phyloP scores from a whole-genome alignment of 768 basidiomycete species.

The Trichaptum fuscoviolaceum region DNA sequence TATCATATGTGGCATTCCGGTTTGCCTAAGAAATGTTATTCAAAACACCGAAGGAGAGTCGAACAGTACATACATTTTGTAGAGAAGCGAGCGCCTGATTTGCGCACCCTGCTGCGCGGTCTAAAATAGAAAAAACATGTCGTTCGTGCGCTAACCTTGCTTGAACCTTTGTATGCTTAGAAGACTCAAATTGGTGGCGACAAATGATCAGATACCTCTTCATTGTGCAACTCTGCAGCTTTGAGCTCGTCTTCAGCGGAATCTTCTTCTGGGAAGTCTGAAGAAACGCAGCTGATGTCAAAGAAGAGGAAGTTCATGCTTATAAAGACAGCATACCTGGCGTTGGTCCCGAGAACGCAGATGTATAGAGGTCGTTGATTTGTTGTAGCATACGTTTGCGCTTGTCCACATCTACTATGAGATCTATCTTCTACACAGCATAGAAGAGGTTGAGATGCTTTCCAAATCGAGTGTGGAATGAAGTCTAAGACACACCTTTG shows the following conservation, averaged over 20 bases:
- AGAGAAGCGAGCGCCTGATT: not conserved
- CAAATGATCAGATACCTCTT: not conserved
- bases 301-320: not conserved
- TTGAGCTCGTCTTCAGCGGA: not conserved
- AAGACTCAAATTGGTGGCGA: not conserved
- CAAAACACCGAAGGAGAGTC: not conserved
- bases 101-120: not conserved
- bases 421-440: not conserved
- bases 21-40: not conserved
- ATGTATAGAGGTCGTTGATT: not conserved
- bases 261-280: conserved; percentile 5
- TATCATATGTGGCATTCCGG: not conserved
- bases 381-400: not conserved
- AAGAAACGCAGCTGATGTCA: not conserved
- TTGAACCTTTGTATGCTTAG: not conserved
- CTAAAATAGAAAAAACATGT: not conserved
- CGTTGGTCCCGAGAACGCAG: not conserved
- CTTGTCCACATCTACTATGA: not conserved
- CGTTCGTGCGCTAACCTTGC: not conserved
- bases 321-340: not conserved
- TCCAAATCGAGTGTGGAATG: not conserved
- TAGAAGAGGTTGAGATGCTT: not conserved
- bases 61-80: not conserved
- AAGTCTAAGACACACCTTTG: not conserved
- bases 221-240: not conserved